A percentile compares a stretch with the other conserved stretches of the same genome.
Conservation (phyloP, 2,329 filamentous ascomycete species). For the Paecilomyces niveus region DNA sequence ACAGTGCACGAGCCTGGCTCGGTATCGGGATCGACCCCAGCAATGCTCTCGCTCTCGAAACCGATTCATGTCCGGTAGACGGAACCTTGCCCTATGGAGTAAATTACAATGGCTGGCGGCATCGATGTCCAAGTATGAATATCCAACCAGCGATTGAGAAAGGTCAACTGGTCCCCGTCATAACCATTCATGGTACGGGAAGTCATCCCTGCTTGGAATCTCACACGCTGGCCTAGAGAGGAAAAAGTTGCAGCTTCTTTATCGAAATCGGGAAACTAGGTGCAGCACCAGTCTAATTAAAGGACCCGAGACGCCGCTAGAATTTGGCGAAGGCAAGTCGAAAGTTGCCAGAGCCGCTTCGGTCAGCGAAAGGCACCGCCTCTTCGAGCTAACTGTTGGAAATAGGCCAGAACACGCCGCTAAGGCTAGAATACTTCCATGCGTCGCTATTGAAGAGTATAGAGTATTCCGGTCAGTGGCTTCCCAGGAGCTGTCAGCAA, state of each 20-base stretch:
- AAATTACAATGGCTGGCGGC: constrained; percentile 18
- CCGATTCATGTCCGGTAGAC: constrained; percentile 21
- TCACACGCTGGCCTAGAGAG: constrained; percentile 3
- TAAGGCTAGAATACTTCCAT: neutral
- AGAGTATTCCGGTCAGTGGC: neutral
- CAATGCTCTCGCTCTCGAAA: constrained; percentile 15
- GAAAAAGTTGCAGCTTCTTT: constrained; percentile 6
- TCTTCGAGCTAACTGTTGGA: neutral
- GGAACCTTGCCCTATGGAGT: constrained; percentile 6
- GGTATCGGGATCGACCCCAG: constrained; percentile 1
- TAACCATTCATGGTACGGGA: neutral
- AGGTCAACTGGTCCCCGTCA: neutral
- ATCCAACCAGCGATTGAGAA: constrained; percentile 17
- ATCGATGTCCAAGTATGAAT: constrained; percentile 12
- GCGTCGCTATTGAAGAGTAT: neutral
- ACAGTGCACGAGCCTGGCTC: constrained; percentile 4
- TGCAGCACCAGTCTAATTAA: constrained; percentile 4
- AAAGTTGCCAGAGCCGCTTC: neutral
- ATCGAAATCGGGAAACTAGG: constrained; percentile 9
- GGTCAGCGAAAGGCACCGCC: neutral
- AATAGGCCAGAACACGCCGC: neutral
- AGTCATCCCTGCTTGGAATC: constrained; percentile 3
- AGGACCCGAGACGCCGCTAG: neutral
- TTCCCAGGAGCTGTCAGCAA: neutral
- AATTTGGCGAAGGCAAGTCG: neutral